These are phyloP conservation scores for Blastocystis hominis DNA, from an alignment of 352 stramenopile species.

Conservation along the genomic window DNA sequence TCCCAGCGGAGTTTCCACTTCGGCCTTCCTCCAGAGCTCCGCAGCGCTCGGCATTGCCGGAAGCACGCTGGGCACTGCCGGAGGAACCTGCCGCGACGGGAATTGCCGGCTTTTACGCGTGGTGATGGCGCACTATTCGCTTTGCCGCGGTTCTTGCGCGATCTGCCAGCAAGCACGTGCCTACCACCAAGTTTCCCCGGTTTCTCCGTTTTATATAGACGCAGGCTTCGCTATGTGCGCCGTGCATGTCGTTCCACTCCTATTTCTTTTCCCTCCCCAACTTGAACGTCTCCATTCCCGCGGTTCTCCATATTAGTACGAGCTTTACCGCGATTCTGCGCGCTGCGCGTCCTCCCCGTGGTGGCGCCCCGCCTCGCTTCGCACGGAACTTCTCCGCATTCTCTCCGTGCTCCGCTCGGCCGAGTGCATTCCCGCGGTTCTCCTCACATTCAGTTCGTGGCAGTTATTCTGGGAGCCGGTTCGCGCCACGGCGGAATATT, in stretches of 20 bases:
- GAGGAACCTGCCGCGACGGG: background rate
- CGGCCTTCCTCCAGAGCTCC: too few relatives aligned
- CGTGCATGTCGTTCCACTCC: background rate
- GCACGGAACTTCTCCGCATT: slow-evolving; percentile 3
- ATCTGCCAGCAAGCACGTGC: background rate
- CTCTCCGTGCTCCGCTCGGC: background rate
- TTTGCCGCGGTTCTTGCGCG: background rate
- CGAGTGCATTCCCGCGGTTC: background rate
- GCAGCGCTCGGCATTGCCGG: too few relatives aligned
- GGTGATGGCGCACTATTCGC: background rate
- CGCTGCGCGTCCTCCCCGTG: background rate
- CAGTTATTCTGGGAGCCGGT: background rate
- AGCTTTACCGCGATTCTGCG: background rate
- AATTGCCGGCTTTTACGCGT: background rate
- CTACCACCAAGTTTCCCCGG: background rate
- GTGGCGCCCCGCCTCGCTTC: background rate
- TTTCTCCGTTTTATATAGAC: background rate
- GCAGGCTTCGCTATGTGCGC: background rate
- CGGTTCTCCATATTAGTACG: background rate
- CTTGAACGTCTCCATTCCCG: background rate
- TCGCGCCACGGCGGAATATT: background rate
- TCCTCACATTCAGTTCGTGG: background rate
- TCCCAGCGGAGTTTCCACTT: too few relatives aligned
- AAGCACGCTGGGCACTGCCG: too few relatives aligned
- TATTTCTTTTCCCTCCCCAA: background rate